Evolutionary conservation across 1,139 yeast species (phyloP), one percentile per base, ranked within the genome.

Genomic region (Suhomyces taliae): DNA sequence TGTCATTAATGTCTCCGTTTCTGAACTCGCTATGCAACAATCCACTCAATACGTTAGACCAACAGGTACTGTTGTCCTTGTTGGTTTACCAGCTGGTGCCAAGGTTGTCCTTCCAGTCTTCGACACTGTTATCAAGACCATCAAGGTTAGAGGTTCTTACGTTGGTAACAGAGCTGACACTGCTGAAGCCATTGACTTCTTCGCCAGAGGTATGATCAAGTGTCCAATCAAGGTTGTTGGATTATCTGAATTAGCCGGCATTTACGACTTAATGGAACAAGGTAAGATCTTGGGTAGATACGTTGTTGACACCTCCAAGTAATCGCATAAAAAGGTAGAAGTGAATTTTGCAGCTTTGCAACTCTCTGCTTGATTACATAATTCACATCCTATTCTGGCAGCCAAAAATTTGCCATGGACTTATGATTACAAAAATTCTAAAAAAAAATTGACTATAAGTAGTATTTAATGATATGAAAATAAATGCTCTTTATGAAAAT

Each of bases 131-230:
- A 78, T 83, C 51, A 84, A 78, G 66, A 80, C 87, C 40, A 74
- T 84, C 54, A 72, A 73, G 58, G 81, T 85, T 59, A 79, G 71
- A 62, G 91, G 90, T 61, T 85, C 90, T 41, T 85, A 85, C 60
- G 90, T 85, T 49, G 91, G 91, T 62, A 85, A 85, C 80, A 81
- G 91, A 74, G 87, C 87, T 53, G 90, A 85, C 65, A 78, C 89
- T 38, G 77, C 87, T 56, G 90, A 84, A 69, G 90, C 91, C 47
- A 67, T 85, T 56, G 90, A 85, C 59, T 85, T 85, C 77, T 85
- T 83, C 66, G 46, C 78, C 49, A 78, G 90, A 73, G 90, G 90
- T 48, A 71, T 82, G 59, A 81, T 85, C 58, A 75, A 79, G 60
- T 81, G 89, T 51, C 87, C 90, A 58, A 83, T 84, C 68, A 81